These are phyloP conservation scores for Pleodorina starrii DNA, from an alignment of 139 green algal species.

Conservation along the genomic window DNA sequence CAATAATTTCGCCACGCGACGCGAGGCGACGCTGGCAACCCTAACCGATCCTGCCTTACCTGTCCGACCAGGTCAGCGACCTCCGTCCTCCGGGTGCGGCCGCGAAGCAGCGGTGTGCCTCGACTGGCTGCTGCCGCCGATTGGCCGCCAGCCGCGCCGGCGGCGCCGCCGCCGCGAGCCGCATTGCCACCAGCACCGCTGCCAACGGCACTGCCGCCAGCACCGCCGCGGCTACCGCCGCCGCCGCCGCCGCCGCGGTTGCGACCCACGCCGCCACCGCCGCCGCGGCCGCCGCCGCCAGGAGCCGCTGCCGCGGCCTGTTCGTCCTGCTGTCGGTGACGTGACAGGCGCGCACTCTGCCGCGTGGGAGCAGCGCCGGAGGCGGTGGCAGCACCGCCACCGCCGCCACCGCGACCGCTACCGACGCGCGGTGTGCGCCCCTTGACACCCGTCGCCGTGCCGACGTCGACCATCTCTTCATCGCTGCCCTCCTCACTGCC, in stretches of 20 bases:
- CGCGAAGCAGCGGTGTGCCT: background rate
- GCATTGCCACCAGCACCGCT: background rate
- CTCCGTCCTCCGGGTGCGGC: background rate
- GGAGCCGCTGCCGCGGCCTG: background rate
- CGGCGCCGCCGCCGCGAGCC: too few species aligned
- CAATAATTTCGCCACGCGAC: too few species aligned
- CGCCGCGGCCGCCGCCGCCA: background rate
- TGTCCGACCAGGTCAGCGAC: slow-evolving; percentile 1
- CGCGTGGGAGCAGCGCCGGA: too few species aligned
- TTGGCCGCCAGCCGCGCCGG: too few species aligned
- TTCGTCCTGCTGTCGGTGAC: background rate
- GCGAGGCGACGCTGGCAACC: too few species aligned
- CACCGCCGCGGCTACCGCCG: background rate
- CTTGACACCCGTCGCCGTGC: background rate
- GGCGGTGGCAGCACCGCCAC: too few species aligned
- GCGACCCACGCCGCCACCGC: background rate
- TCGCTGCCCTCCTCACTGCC: background rate
- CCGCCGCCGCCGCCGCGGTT: background rate
- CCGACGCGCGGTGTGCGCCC: too few species aligned
- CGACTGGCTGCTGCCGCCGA: too few species aligned
- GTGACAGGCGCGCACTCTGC: too few species aligned
- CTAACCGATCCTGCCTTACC: too few species aligned
- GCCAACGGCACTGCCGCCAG: background rate
- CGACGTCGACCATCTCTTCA: background rate
- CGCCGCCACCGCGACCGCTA: background rate